These are phyloP conservation scores for Pinus taeda DNA, from an alignment of 75 land plant genomes.

Conservation along the genomic window DNA sequence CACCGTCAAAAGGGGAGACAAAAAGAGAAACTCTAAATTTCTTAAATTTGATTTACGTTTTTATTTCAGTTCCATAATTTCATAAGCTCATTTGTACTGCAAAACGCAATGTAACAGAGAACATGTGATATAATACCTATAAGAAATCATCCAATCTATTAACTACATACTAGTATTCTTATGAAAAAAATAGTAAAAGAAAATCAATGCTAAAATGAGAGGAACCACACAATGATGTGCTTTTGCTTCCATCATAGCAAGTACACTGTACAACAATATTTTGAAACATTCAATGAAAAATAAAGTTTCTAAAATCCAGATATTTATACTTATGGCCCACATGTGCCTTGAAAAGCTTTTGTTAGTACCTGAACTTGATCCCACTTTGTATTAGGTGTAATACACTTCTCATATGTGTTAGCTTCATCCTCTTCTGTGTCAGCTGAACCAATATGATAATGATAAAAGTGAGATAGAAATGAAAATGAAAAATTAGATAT, in stretches of 20 bases:
- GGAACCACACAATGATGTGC: background rate
- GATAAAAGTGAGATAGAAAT: background rate
- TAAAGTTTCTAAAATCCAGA: background rate
- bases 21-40: too few species aligned
- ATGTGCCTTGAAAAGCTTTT: background rate
- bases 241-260: background rate
- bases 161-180: background rate
- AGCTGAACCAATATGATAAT: slow-evolving; percentile 12
- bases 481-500: background rate
- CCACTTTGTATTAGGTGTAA: slow-evolving; percentile 90
- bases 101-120: background rate
- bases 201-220: background rate
- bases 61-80: background rate
- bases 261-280: background rate
- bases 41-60: background rate
- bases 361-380: slow-evolving; percentile 79
- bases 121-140: too few species aligned
- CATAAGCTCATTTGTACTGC: background rate
- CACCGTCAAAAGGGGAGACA: background rate
- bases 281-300: background rate
- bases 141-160: background rate
- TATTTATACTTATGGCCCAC: background rate
- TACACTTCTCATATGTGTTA: slow-evolving; percentile 33
- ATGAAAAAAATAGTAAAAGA: background rate
- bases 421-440: slow-evolving; percentile 27